Evolutionary conservation across 2,329 filamentous ascomycete genomes (phyloP), one percentile per base, ranked within the genome.

Genomic region (Aspergillus proliferans): DNA sequence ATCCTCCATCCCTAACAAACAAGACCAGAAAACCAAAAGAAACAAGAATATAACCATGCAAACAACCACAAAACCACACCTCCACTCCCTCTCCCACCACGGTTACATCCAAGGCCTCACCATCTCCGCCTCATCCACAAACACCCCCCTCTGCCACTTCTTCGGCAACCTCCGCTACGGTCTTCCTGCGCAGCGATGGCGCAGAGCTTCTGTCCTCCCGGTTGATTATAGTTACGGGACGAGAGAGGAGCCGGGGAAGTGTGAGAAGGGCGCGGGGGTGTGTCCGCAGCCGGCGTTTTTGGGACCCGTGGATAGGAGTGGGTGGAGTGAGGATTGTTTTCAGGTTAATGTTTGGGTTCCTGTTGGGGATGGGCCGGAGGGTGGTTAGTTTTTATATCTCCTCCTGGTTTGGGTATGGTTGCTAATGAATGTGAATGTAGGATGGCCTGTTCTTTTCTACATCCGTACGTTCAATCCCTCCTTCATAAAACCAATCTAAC

Each of bases 391-490:
- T 14, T 44, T 57, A 53, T 68, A 65, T 67, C 40, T 28, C 7
- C 19, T 6, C 19, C 12, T 12, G 39, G 15, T 3, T 21, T 18
- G 21, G 21, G 10, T 41, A 7, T 41, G 15, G 10, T 22, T 4
- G 26, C 46, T 49, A 26, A 50, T 26, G 15, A 10, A 7, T 28
- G 3, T 30, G 21, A 4, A 14, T 33, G 3, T 47, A 67, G 76
- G 79, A 14, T 82, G 79, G 78, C 80, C 80, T 4, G 78, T 82
- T 0, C 70, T 79, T 45, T 75, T 82, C 55, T 82, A 74, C 60
- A 78, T 82, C 43, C 79, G 78, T 74, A 70, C 52, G 72, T 66
- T 7, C 7, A 30, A 8, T 7, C 26, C 4, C 30, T 41, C 26
- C 45, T 18, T 10, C 19, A 3, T 36, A 18, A 10, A 14, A 9